phyloP scores from a whole-genome alignment of 441 rosid species.

The Aquilaria agallochum region DNA sequence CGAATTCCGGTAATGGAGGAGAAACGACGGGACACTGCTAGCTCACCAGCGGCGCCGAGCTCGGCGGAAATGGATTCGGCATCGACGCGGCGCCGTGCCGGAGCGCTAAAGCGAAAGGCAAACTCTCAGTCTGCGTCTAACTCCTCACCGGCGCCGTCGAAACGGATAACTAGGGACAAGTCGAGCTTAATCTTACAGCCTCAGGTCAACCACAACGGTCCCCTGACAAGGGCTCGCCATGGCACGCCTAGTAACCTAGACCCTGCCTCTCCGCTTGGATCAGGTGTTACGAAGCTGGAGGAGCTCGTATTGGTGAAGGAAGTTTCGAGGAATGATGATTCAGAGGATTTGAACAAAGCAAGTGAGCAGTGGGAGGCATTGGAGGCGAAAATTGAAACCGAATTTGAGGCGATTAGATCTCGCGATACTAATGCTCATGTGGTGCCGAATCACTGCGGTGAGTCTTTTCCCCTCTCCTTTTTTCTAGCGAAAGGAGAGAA shows the following conservation, averaged over 20 bases:
- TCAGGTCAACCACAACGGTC: slow-evolving; percentile 71
- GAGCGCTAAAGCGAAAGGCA: slow-evolving; percentile 66
- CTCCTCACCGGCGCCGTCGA: slow-evolving; percentile 57
- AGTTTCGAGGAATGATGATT: slow-evolving; percentile 28
- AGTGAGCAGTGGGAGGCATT: slow-evolving; percentile 70
- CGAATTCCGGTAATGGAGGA: slow-evolving; percentile 44
- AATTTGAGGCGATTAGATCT: slow-evolving; percentile 78
- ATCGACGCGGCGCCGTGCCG: slow-evolving; percentile 67
- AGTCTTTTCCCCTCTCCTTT: slow-evolving; percentile 19
- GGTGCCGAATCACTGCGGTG: slow-evolving; percentile 91
- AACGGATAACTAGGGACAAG: slow-evolving; percentile 83
- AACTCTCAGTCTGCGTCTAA: slow-evolving; percentile 36
- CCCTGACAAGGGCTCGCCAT: slow-evolving; percentile 88
- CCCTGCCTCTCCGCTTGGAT: slow-evolving; percentile 13
- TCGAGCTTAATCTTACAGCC: slow-evolving; percentile 43
- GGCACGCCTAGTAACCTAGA: slow-evolving; percentile 42
- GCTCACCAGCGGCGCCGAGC: slow-evolving; percentile 35
- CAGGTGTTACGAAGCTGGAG: slow-evolving; percentile 37
- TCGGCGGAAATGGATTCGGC: slow-evolving; percentile 43
- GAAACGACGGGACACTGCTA: slow-evolving; percentile 37
- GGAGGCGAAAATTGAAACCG: slow-evolving; percentile 74
- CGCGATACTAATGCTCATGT: slow-evolving; percentile 67
- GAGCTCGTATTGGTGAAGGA: slow-evolving; percentile 24
- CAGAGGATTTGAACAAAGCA: slow-evolving; percentile 39
- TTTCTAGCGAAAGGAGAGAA: neutral